Evolutionary conservation across 768 basidiomycete genomes (phyloP).

Genomic region (Gyrodon lividus): DNA sequence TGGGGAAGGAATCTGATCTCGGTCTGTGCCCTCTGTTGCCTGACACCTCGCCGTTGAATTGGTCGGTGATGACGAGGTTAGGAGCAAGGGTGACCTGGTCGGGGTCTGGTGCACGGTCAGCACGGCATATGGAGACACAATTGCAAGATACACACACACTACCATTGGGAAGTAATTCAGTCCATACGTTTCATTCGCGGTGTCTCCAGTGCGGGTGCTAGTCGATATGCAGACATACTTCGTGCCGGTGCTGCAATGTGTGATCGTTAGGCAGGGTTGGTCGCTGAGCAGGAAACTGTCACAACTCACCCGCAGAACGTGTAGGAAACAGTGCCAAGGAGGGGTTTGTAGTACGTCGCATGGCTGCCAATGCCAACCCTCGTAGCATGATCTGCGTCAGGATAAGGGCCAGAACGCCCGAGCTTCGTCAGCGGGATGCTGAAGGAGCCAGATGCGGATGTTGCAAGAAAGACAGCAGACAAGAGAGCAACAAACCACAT

Average conservation of each 20-base stretch:
- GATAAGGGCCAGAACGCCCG: slow-evolving; percentile 10
- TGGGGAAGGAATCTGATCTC: slow-evolving; percentile 44
- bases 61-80: slow-evolving; percentile 20
- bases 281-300: no score
- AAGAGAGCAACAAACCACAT: slow-evolving; percentile 13
- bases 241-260: slow-evolving; percentile 8
- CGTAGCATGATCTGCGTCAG: slow-evolving; percentile 16
- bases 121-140: background rate
- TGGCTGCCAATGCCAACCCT: slow-evolving; percentile 21
- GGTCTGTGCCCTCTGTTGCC: no score
- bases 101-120: slow-evolving; percentile 2
- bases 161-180: slow-evolving; percentile 25
- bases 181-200: slow-evolving; percentile 7
- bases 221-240: slow-evolving; percentile 16
- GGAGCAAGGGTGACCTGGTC: slow-evolving; percentile 23
- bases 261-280: no score
- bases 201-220: slow-evolving; percentile 18
- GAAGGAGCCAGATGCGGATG: slow-evolving; percentile 3
- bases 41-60: slow-evolving; percentile 27
- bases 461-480: slow-evolving; percentile 5
- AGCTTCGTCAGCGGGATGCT: slow-evolving; percentile 14
- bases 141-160: slow-evolving; percentile 24
- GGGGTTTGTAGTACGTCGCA: slow-evolving; percentile 20
- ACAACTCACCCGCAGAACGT: slow-evolving; percentile 22
- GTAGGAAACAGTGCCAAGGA: slow-evolving; percentile 26